These are phyloP conservation scores for Scedosporium aurantiacum DNA, from an alignment of 2,329 filamentous ascomycete genomes.

Conservation along the genomic window DNA sequence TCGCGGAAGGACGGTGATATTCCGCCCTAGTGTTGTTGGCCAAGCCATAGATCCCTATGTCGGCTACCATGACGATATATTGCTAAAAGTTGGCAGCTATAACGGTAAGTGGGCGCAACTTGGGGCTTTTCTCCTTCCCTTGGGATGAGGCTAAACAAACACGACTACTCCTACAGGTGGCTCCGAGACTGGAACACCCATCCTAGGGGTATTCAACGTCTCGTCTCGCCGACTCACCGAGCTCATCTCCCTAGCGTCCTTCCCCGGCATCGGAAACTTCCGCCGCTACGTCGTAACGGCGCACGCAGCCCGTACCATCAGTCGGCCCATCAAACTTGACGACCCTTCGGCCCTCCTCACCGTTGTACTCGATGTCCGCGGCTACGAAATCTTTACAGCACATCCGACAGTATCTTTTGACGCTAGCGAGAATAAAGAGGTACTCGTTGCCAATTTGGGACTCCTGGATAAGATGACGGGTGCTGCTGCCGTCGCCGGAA, in stretches of 20 bases:
- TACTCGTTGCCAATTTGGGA: slow-evolving; percentile 60
- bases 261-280: slow-evolving; percentile 53
- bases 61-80: slow-evolving; percentile 57
- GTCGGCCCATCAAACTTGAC: slow-evolving; percentile 34
- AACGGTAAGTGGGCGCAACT: slow-evolving; percentile 36
- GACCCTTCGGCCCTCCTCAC: slow-evolving; percentile 42
- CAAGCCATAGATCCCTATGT: slow-evolving; percentile 64
- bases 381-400: slow-evolving; percentile 73
- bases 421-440: slow-evolving; percentile 22
- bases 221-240: slow-evolving; percentile 51
- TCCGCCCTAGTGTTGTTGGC: slow-evolving; percentile 66
- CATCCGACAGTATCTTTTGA: slow-evolving; percentile 54
- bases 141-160: slow-evolving; percentile 2
- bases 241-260: slow-evolving; percentile 57
- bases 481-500: slow-evolving; percentile 60
- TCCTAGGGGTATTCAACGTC: slow-evolving; percentile 80
- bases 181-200: slow-evolving; percentile 56
- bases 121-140: slow-evolving; percentile 10
- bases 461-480: slow-evolving; percentile 85
- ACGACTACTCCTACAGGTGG: slow-evolving; percentile 22
- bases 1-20: slow-evolving; percentile 63
- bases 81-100: slow-evolving; percentile 73
- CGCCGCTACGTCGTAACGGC: slow-evolving; percentile 61
- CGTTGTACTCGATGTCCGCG: slow-evolving; percentile 50
- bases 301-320: slow-evolving; percentile 56